Base-by-base conservation (phyloP, 177 flowering plant species). In the Tripterygium wilfordii region DNA sequence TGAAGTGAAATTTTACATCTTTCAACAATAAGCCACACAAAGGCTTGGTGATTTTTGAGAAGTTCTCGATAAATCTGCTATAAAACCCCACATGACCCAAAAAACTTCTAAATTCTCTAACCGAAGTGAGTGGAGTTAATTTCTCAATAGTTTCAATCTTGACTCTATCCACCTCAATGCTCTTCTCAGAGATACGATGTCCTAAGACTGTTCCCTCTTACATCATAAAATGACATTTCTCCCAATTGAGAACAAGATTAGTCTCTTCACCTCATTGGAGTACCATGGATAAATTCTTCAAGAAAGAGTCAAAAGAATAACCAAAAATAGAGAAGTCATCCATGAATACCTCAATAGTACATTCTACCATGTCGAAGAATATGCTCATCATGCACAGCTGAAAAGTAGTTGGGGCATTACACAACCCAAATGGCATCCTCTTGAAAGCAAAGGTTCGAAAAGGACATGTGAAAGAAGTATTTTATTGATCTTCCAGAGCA, bases 81-180 rank as follows among this genome's bases (percentile, higher is more conserved):
- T n/a, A n/a, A n/a, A n/a, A n/a, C n/a, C 42, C 42, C 37, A 10
- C 33, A 49, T 49, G 43, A 9, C 32, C 32, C 36, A 36, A 24
- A 37, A 49, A 49, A 36, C 16, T 31, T 10, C 10, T 8, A 47
- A 47, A 26, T 21, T 47, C 38, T 27, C 12, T 13, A 49, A 22
- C n/a, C n/a, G n/a, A 9, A 8, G 16, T 25, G 21, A n/a, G 42
- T 18, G 15, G 37, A 49, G 43, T 42, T 26, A 18, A 36, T 8
- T 16, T 36, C 37, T 49, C 4, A 36, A 49, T 3, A 36, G 26
- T 1, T 19, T 32, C 36, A 2, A 32, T 32, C 14, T 32, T 32
- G 14, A n/a, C 6, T n/a, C 14, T 32, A 9, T 36, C 39, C n/a
- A 36, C 39, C 19, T 36, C 19, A 3, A 36, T n/a, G n/a, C n/a